Evolutionary conservation across 2,329 filamentous ascomycete genomes (phyloP), one percentile per base, ranked within the genome.

Genomic region (Trichoderma cornu-damae): DNA sequence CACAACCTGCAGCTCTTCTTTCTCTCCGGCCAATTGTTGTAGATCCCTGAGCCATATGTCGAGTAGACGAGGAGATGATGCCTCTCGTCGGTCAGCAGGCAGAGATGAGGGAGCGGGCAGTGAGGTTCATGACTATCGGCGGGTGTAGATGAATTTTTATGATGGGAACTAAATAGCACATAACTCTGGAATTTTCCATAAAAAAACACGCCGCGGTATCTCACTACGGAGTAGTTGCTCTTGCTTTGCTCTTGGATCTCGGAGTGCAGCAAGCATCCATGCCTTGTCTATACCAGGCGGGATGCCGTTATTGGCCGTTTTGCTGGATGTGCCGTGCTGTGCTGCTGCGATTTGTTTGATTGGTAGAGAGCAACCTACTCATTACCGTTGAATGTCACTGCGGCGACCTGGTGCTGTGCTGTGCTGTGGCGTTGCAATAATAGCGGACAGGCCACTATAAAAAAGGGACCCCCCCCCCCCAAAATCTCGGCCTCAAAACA

Each of bases 1-100:
- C n/a, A n/a, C n/a, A n/a, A 32, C 9, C 51, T 48, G 59, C 47
- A 59, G 42, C 60, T 55, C 34, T 30, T 50, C n/a, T 52, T 9
- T 28, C 16, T 35, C 28, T 48, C 35, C 20, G 42, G 54, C 18
- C 35, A 42, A 48, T 16, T 37, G 43, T 16, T 37, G 44, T 58
- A 48, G 54, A 53, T 54, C 59, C 40, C 44, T 42, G 58, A 30
- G 38, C 38, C n/a, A 20, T 28, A 6, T 35, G 18, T 49, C 32
- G 52, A 52, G 52, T 20, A 30, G 32, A 43, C 32, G 52, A 52
- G 52, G n/a, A 30, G 32, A 43, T 30, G 38, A 16, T 20, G 42
- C 40, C 42, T 55, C 42, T 55, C 11, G n/a, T 35, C 14, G 22
- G 35, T n/a, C n/a, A n/a, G n/a, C n/a, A 42, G 16, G 12, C 16